Base-by-base conservation (phyloP, 2,329 filamentous ascomycete species). In the Lasiodiplodia hormozganensis region DNA sequence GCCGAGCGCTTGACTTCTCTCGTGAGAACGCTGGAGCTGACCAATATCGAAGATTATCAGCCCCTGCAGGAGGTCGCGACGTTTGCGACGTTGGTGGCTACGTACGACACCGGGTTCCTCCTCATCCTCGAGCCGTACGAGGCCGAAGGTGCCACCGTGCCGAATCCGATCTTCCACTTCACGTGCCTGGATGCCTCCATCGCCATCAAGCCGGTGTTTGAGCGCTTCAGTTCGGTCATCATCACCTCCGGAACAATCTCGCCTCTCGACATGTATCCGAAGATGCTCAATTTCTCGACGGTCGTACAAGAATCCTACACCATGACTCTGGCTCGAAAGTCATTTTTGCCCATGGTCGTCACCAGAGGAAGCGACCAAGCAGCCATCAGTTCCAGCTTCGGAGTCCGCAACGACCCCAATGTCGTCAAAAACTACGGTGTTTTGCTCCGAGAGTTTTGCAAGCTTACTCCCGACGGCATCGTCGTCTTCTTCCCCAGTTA, bases 401-500 rank as follows among this genome's bases (percentile, higher is more conserved):
- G 97, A 75, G 94, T 97, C 73, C 90, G 96, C 71, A 97, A 97
- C 76, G 96, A 99, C 75, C 94, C 94, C 0, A 93, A 92, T 70
- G 95, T 98, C n/a, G 94, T 99, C 34, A 89, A 96, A 58, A 99
- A 99, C 79, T 99, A 97, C 74, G 96, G 96, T 54, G 96, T 91
- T 71, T 85, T 99, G 2, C 84, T 99, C 38, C 96, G 94, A 8
- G 96, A 99, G 77, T 98, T 99, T 78, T 92, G 94, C 66, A 96
- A 95, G 79, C 90, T 98, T 72, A 99, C 96, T 0, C 96, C 96
- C 0, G 96, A 99, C 75, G 96, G 96, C 38, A 90, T 99, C 80
- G 96, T 99, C n/a, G 96, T 99, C 49, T 99, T 99, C 85, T 99
- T 99, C 78, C 96, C 96, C 0, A 97, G 94, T 0, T 99, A 99